Conservation (phyloP, 1,139 yeast genomes). For the Scheffersomyces parashehatae region DNA sequence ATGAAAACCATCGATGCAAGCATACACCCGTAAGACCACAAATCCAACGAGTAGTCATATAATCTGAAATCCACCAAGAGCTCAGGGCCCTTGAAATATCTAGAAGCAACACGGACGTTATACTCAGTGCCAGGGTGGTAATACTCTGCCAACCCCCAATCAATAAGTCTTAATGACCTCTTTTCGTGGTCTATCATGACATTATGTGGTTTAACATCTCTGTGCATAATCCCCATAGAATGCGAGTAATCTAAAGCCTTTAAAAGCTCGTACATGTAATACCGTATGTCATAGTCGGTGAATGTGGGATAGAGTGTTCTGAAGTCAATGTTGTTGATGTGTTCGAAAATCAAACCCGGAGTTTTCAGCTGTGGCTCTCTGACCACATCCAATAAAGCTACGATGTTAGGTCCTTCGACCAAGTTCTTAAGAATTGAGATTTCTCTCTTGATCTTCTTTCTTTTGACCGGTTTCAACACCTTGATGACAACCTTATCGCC, state of each 20-base stretch:
- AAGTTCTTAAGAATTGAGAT: constrained; percentile 89
- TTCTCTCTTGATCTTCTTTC: constrained; percentile 95
- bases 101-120: constrained; percentile 96
- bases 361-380: constrained; percentile 89
- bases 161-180: constrained; percentile 76
- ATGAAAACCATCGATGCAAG: constrained; percentile 95
- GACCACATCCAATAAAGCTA: constrained; percentile 80
- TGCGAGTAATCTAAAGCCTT: constrained; percentile 92
- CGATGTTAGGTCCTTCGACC: constrained; percentile 82
- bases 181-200: constrained; percentile 94
- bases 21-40: constrained; percentile 98
- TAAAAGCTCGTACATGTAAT: constrained; percentile 83
- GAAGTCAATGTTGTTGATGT: constrained; percentile 87
- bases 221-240: constrained; percentile 97
- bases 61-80: constrained; percentile 87
- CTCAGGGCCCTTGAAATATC: constrained; percentile 98
- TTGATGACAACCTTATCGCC: constrained; percentile 72
- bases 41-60: constrained; percentile 91
- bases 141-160: constrained; percentile 99
- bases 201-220: constrained; percentile 98
- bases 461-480: constrained; percentile 94
- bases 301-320: constrained; percentile 90
- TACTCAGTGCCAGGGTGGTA: constrained; percentile 94
- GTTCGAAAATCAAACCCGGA: constrained; percentile 92
- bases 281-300: constrained; percentile 78